Conservation (phyloP, 257 asterid species). For the Forsythia viridissima region DNA sequence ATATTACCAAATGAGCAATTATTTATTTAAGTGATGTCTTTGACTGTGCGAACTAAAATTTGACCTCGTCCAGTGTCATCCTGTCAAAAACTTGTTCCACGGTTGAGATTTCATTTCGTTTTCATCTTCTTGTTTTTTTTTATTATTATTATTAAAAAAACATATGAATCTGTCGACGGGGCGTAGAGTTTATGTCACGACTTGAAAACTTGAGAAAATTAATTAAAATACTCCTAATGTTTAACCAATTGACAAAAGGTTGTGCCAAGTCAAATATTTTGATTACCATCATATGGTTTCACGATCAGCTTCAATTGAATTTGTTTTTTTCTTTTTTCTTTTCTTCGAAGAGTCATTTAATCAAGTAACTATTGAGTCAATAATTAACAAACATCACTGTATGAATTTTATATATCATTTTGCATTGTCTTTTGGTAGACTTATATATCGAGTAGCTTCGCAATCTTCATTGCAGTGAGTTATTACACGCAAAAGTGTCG, state of each 20-base stretch:
- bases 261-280: neutral
- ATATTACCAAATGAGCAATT: too few species aligned
- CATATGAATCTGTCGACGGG: neutral
- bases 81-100: neutral
- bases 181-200: neutral
- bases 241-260: slow-evolving; percentile 2
- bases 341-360: neutral
- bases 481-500: neutral
- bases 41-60: neutral
- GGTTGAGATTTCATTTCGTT: neutral
- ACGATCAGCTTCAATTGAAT: too few species aligned
- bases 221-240: neutral
- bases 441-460: neutral
- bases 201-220: neutral
- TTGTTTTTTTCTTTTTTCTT: neutral
- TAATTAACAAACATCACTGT: neutral
- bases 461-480: neutral
- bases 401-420: neutral
- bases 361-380: neutral
- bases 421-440: neutral
- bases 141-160: too few species aligned
- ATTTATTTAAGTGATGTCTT: neutral
- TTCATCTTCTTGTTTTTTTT: too few species aligned
- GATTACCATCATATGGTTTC: too few species aligned
- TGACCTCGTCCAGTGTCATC: too few species aligned